phyloP scores from a whole-genome alignment of 2,329 filamentous ascomycete species.

The Paramyrothecium roridum region DNA sequence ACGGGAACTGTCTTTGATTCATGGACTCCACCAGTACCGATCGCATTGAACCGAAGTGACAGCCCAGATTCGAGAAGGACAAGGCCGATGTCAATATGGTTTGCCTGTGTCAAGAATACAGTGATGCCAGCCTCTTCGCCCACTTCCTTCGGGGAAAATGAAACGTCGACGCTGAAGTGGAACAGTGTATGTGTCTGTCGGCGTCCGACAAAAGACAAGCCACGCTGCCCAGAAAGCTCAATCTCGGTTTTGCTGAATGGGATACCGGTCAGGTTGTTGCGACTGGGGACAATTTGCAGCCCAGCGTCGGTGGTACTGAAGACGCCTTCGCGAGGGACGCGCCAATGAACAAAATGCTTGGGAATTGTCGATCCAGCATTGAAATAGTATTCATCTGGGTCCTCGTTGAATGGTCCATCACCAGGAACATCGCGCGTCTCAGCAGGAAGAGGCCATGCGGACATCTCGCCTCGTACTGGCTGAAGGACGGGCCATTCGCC shows the following conservation, averaged over 20 bases:
- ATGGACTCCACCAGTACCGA: slow-evolving; percentile 15
- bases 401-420: slow-evolving; percentile 32
- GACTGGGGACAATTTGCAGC: slow-evolving; percentile 13
- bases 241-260: background rate
- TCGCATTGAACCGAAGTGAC: slow-evolving; percentile 16
- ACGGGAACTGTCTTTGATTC: slow-evolving; percentile 6
- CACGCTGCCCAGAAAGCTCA: slow-evolving; percentile 6
- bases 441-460: slow-evolving; percentile 30
- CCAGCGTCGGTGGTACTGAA: slow-evolving; percentile 32
- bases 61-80: slow-evolving; percentile 20
- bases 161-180: slow-evolving; percentile 42
- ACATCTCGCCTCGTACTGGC: slow-evolving; percentile 23
- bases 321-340: slow-evolving; percentile 34
- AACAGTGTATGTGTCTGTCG: slow-evolving; percentile 55
- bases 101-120: slow-evolving; percentile 49
- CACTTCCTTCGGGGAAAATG: slow-evolving; percentile 31
- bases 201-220: slow-evolving; percentile 43
- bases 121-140: slow-evolving; percentile 51
- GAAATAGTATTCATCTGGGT: slow-evolving; percentile 23
- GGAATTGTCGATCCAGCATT: slow-evolving; percentile 32
- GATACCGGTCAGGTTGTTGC: slow-evolving; percentile 14
- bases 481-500: slow-evolving; percentile 44
- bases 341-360: slow-evolving; percentile 43
- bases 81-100: slow-evolving; percentile 46
- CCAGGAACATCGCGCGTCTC: slow-evolving; percentile 22